Evolutionary conservation across 1,139 yeast genomes (phyloP), one percentile per base, ranked within the genome.

Genomic region (Hanseniaspora uvarum): DNA sequence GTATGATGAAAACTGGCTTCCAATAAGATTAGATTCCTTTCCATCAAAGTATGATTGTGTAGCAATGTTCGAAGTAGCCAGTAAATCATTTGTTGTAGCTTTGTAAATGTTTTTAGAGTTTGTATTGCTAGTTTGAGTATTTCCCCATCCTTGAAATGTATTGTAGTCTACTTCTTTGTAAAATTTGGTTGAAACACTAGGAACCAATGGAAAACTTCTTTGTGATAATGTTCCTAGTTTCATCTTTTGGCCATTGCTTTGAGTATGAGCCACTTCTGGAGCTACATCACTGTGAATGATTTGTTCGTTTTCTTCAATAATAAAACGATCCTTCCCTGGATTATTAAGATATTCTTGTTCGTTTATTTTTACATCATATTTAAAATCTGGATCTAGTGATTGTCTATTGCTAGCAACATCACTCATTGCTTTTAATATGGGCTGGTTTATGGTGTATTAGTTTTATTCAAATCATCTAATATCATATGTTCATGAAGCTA

Each of bases 191-290:
- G 53, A 50, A 26, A 50, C 48, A 21, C 48, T 50, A 7, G 53
- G 53, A 23, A 50, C 45, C n/a, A 50, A 21, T 26, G 53, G 53
- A 34, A 50, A 50, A 8, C 46, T 46, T 24, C 53, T 36, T 41
- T 50, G 53, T 5, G 43, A 24, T 16, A 50, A 14, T 14, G 39
- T 31, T 4, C 53, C 53, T 10, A 50, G 33, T 28, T 50, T 50
- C 31, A 44, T 28, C 14, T 41, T 41, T 21, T 44, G 26, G 7
- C 14, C 19, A 11, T 12, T 44, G 24, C 5, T 23, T 5, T 12
- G 43, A 14, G 11, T 5, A 14, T 39, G 19, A 14, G 19, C n/a
- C 10, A 7, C 18, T 23, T 23, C 43, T 2, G 31, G 43, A 19
- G 43, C 30, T 34, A n/a, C 10, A 23, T 39, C 43, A 18, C 43